Evolutionary conservation across 2,329 filamentous ascomycete species (phyloP).

Genomic region (Knufia fluminis): DNA sequence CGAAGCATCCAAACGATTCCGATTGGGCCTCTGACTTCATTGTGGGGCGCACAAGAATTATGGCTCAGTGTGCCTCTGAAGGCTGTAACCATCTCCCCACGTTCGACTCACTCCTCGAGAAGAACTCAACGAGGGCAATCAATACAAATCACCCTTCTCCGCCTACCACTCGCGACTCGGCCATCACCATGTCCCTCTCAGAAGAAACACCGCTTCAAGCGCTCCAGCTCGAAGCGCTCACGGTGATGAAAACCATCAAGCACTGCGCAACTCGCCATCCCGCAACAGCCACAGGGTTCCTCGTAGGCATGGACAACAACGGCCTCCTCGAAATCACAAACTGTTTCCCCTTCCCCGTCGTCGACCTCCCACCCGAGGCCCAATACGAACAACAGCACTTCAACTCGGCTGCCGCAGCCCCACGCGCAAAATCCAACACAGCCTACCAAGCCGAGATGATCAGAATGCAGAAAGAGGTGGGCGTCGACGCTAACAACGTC

Average conservation of each 20-base stretch:
- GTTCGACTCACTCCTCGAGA: neutral
- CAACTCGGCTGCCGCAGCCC: constrained; percentile 73
- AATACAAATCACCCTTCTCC: neutral
- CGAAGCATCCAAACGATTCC: neutral
- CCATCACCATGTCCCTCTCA: constrained; percentile 3
- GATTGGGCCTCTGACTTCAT: neutral
- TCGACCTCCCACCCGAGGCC: constrained; percentile 61
- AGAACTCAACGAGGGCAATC: neutral
- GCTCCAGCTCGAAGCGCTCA: constrained; percentile 90
- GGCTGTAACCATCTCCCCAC: neutral
- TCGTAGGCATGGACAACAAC: constrained; percentile 86
- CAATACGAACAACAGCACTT: constrained; percentile 63
- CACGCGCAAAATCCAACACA: constrained; percentile 81
- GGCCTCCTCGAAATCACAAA: constrained; percentile 84
- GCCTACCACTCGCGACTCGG: neutral
- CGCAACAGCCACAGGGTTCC: constrained; percentile 75
- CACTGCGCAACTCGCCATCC: constrained; percentile 84
- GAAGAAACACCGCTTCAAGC: constrained; percentile 66
- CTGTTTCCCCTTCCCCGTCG: constrained; percentile 82
- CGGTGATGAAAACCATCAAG: constrained; percentile 97
- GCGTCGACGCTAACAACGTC: constrained; percentile 94
- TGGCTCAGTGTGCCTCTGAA: neutral
- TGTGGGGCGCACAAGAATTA: too few species aligned
- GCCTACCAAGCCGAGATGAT: constrained; percentile 95
- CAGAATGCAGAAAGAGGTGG: constrained; percentile 89